Base-by-base conservation (phyloP, 148 eudicot genomes). In the Pouteria glomerata region DNA sequence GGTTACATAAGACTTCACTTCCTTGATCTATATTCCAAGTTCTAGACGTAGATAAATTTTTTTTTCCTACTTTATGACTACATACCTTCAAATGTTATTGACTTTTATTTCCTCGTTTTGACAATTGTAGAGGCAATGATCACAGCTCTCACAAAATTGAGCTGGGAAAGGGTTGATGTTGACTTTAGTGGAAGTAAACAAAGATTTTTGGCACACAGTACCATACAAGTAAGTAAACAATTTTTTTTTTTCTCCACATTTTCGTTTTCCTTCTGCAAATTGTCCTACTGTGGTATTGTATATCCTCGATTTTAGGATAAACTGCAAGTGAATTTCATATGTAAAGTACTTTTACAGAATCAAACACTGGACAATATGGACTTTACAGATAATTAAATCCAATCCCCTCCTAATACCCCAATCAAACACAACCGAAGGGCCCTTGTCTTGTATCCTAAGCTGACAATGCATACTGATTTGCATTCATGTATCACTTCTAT, bases 221-320 rank as follows among this genome's bases (percentile, higher is more conserved):
- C 98, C 26, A 95, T 95, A 73, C 97, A 91, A 96, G 98, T 73
- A 84, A n/a, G n/a, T n/a, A n/a, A n/a, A n/a, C n/a, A 70, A 88
- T 75, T 63, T 56, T 53, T 35, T 39, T 34, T 12, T 77, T n/a
- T 23, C 18, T 37, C 24, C 11, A 8, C 11, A 62, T 35, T 37
- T 35, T 4, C n/a, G n/a, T n/a, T n/a, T n/a, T n/a, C n/a, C n/a
- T n/a, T n/a, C n/a, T n/a, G n/a, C n/a, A n/a, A n/a, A n/a, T n/a
- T n/a, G n/a, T n/a, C n/a, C n/a, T n/a, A n/a, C n/a, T n/a, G n/a
- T n/a, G n/a, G n/a, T n/a, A n/a, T n/a, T n/a, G n/a, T n/a, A n/a
- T n/a, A n/a, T n/a, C n/a, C n/a, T n/a, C n/a, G n/a, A n/a, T n/a
- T n/a, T n/a, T n/a, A n/a, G n/a, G n/a, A n/a, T n/a, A n/a, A n/a